Evolutionary conservation across 495 filamentous ascomycete genomes (phyloP).

Genomic region (Talaromyces liani): DNA sequence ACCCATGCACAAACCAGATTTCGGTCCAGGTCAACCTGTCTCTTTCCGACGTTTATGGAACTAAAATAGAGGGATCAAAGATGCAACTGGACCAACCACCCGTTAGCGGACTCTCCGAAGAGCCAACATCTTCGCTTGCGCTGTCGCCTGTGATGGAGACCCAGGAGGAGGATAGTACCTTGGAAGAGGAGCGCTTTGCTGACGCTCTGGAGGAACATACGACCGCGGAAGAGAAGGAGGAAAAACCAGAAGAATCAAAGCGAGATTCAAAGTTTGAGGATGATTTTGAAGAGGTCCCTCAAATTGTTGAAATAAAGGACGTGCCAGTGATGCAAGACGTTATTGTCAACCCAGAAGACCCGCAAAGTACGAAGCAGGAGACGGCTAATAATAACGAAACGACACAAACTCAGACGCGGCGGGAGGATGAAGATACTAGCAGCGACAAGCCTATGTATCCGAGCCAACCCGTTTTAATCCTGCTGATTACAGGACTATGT

Average conservation of each 20-base stretch:
- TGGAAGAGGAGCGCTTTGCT: slow-evolving; percentile 8
- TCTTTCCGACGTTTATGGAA: background rate
- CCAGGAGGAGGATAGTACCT: slow-evolving; percentile 5
- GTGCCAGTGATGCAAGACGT: background rate
- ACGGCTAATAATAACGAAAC: background rate
- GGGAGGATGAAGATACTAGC: background rate
- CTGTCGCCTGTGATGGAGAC: slow-evolving; percentile 7
- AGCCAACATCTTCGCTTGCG: background rate
- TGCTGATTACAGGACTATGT: slow-evolving; percentile 33
- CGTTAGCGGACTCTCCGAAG: background rate
- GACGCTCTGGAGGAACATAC: slow-evolving; percentile 5
- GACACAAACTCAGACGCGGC: background rate
- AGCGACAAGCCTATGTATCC: background rate
- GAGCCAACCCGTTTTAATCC: background rate
- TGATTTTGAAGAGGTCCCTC: background rate
- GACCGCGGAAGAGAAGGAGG: background rate
- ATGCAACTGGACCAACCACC: slow-evolving; percentile 1
- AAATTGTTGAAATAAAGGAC: slow-evolving; percentile 2
- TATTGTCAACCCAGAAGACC: background rate
- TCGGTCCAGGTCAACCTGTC: background rate
- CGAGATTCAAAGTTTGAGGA: slow-evolving; percentile 9
- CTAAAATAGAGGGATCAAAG: background rate
- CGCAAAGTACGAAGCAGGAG: background rate
- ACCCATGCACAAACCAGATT: background rate
- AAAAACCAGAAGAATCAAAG: slow-evolving; percentile 4